Percentiles rank a stretch among this genome's conserved stretches.
These are phyloP conservation scores for Pythium vanterpoolii DNA, from an alignment of 352 stramenopile species.

Conservation along the genomic window DNA sequence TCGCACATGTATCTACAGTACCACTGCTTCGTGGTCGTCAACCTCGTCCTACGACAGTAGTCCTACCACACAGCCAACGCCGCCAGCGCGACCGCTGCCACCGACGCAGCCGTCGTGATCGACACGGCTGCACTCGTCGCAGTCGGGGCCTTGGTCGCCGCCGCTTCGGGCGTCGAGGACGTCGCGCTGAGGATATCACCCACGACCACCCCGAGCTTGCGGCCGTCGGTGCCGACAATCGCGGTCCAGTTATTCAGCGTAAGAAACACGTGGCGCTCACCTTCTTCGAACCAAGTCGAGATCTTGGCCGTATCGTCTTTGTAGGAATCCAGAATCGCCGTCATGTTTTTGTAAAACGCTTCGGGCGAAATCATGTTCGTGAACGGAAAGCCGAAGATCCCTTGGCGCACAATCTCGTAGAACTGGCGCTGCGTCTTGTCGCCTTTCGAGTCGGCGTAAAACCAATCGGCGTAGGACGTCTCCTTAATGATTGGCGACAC, in stretches of 20 bases:
- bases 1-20: constrained; percentile 6
- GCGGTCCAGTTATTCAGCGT: constrained; percentile 16
- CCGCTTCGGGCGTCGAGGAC: background rate
- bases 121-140: constrained; percentile 2
- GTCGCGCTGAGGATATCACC: constrained; percentile 8
- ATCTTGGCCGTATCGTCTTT: constrained; percentile 33
- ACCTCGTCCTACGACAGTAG: background rate
- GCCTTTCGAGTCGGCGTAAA: constrained; percentile 63
- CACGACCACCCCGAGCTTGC: constrained; percentile 15
- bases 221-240: constrained; percentile 9
- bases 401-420: constrained; percentile 53
- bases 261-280: constrained; percentile 46
- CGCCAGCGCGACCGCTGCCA: background rate
- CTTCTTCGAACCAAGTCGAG: constrained; percentile 46
- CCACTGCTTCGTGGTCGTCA: background rate
- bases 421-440: constrained; percentile 65
- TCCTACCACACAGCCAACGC: constrained; percentile 13
- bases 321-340: constrained; percentile 43
- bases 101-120: constrained; percentile 3
- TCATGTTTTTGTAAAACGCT: constrained; percentile 49
- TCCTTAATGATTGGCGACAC: constrained; percentile 49
- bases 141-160: background rate
- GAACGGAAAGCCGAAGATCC: constrained; percentile 55
- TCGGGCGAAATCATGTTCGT: constrained; percentile 41
- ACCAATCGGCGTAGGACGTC: constrained; percentile 45